Base-by-base conservation (phyloP, 257 asterid species). In the Nicotiana paniculata region DNA sequence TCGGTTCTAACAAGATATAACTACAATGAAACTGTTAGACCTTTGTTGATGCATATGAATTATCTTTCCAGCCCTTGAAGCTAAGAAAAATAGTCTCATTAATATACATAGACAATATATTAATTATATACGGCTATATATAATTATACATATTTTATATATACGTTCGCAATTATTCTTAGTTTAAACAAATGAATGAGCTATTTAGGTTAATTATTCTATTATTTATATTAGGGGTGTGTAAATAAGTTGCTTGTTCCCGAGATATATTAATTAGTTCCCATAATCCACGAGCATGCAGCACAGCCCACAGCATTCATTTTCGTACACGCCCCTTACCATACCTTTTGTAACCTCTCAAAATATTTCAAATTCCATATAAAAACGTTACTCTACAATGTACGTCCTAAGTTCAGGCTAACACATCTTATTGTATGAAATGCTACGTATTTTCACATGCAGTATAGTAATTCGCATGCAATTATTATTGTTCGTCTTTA, bases 231-330 rank as follows among this genome's bases (percentile, higher is more conserved):
- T 18, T 37, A 18, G 8, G 1, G 4, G 12, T 72, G 13, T 24
- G 24, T 46, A 72, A 74, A 74, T 48, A 74, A 74, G 39, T 48
- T 48, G 79, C 79, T 48, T 13, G 79, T 46, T 74, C 79, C 79
- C 62, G 13, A 74, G 62, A 48, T 53, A 53, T 53, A 53, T 68
- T 4, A 68, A n/a, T 61, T 70, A 70, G 77, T 70, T 70, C 35
- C 77, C 57, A 70, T 39, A 46, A 24, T 21, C 46, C 24, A 12
- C 9, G 7, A 21, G 79, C 61, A 72, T 72, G 59, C 48, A 12
- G 24, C 24, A 12, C 62, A 12, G 62, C 61, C 39, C 39, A 48
- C 62, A 48, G 6, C 79, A 72, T 72, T 72, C 79, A 72, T 46
- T 72, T 72, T 24, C 7, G n/a, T 4, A 24, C 24, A 72, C 79